A percentile compares a stretch with the other conserved stretches of the same genome.
These are phyloP conservation scores for Lithospermum erythrorhizon DNA, from an alignment of 257 asterid species.

Conservation along the genomic window DNA sequence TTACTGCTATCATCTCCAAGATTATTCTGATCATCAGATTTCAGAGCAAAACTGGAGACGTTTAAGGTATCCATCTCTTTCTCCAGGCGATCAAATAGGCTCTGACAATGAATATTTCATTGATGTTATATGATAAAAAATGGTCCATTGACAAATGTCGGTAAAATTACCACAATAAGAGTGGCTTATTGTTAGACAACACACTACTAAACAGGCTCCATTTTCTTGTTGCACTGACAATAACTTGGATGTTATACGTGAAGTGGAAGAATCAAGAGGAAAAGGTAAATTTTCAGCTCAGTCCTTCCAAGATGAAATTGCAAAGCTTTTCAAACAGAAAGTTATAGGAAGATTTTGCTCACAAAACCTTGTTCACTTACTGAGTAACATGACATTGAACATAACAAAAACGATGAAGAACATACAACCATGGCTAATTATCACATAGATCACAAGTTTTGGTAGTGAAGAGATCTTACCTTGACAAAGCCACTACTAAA, in stretches of 20 bases:
- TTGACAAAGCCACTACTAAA: conserved; percentile 69
- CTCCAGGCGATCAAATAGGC: conserved; percentile 60
- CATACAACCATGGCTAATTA: neutral
- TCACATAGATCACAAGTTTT: neutral
- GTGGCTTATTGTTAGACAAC: neutral
- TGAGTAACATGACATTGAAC: neutral
- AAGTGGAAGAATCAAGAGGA: neutral
- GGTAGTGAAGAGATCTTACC: conserved; percentile 32
- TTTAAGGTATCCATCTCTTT: conserved; percentile 60
- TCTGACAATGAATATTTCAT: conserved; percentile 30
- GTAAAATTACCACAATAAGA: neutral
- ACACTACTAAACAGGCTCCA: neutral
- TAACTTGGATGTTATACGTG: neutral
- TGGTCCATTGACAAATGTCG: neutral
- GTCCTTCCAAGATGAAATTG: neutral
- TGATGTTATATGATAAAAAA: conserved; percentile 7
- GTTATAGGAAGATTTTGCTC: neutral
- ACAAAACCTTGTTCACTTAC: neutral
- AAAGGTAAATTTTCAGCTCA: neutral
- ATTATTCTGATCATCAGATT: conserved; percentile 25
- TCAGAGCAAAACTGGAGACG: conserved; percentile 35
- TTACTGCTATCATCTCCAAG: conserved; percentile 39
- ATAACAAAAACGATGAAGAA: neutral
- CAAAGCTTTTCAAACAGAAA: neutral
- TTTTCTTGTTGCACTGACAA: neutral